A percentile compares a stretch with the other conserved stretches of the same genome.
phyloP scores from a whole-genome alignment of 495 filamentous ascomycete species.

The Hypomontagnella submonticulosa region DNA sequence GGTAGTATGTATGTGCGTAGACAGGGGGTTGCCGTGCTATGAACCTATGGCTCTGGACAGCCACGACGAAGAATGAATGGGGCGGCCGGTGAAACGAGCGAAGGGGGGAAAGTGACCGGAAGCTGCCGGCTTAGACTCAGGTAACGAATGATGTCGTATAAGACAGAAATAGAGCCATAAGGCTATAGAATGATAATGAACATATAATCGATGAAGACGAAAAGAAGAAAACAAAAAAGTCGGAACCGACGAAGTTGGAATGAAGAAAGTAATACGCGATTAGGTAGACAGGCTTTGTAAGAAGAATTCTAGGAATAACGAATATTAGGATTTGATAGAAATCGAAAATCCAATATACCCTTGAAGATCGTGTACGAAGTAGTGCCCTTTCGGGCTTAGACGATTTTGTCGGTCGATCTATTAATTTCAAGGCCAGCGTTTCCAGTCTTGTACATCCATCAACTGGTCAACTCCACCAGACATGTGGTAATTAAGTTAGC shows the following conservation, averaged over 20 bases:
- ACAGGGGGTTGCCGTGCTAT: conserved; percentile 25
- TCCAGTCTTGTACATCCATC: no score
- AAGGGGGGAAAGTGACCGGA: conserved; percentile 41
- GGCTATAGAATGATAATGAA: no score
- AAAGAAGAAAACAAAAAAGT: conserved; percentile 26
- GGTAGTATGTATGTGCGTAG: not conserved
- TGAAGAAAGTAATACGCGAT: conserved; percentile 31
- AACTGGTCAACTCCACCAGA: no score
- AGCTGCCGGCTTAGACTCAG: conserved; percentile 23
- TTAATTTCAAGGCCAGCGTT: conserved; percentile 21
- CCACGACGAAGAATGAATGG: conserved; percentile 36
- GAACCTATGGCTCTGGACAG: conserved; percentile 10
- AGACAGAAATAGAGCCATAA: not conserved
- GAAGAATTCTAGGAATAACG: conserved; percentile 16
- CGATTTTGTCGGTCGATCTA: conserved; percentile 17
- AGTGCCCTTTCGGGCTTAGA: conserved; percentile 29
- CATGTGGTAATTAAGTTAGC: no score
- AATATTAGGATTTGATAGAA: conserved; percentile 27
- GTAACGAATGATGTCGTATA: conserved; percentile 18
- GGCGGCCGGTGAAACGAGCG: conserved; percentile 37
- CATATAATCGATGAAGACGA: conserved; percentile 14
- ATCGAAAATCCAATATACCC: conserved; percentile 13
- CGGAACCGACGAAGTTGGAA: conserved; percentile 31
- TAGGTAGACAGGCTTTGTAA: conserved; percentile 1
- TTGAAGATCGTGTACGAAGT: conserved; percentile 9